Base-by-base conservation (phyloP, 495 filamentous ascomycete genomes). In the Penicillium maclennaniae region DNA sequence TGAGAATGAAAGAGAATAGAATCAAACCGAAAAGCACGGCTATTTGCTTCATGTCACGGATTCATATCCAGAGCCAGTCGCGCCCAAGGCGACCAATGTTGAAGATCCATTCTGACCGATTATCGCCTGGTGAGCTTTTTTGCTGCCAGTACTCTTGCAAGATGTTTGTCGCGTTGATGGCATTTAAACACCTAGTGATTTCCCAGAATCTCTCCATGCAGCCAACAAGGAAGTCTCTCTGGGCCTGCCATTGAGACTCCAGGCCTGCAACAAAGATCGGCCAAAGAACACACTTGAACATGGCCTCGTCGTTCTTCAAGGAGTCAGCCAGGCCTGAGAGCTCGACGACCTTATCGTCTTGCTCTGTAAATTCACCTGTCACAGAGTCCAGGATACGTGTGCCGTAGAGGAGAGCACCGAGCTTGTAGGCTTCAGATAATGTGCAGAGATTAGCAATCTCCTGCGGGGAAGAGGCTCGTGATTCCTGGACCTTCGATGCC, bases 201-300 rank as follows among this genome's bases (percentile, higher is more conserved):
- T 39, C 28, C 72, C 72, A 75, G 36, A 75, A 75, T 20, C 48
- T 56, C 42, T 73, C 69, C 17, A 72, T 42, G 15, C 54, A 65
- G 4, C 16, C 47, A 8, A 67, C 49, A 0, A 74, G 42, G 37
- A 71, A 68, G 8, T 62, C 51, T 36, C 67, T 43, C 39, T 73
- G 63, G 7, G 58, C 48, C 34, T 56, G 55, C 46, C 39, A 39
- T 16, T 54, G 57, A 50, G 68, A 73, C 44, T 83, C 80, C 4
- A 82, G 63, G 1, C 79, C 81, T 0, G 76, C 77, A 36, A 84
- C 66, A 41, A 82, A 82, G 1, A 81, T 78, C 0, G 82, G 79
- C 81, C 80, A 84, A 0, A 80, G 69, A 0, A 78, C 75, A 16
- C 75, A 83, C 46, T 84, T 85, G 59, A 82, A 75, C 15, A 79